A percentile compares a stretch with the other conserved stretches of the same genome.
Conservation (phyloP, 305 asterid genomes). For the Solanum hybrid region DNA sequence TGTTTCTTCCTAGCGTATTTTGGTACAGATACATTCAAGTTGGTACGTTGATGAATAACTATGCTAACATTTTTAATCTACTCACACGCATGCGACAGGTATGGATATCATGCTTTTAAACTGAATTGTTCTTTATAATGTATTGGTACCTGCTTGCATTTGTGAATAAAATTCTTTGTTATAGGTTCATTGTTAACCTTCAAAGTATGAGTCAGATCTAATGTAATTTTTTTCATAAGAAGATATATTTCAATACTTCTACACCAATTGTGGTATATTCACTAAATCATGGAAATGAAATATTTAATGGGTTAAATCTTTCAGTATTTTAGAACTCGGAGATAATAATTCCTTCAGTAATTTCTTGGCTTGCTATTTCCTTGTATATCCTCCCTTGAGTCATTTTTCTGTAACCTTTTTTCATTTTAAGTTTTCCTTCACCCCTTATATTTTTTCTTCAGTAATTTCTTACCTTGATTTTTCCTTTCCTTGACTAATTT, state of each 20-base stretch:
- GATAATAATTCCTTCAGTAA: background rate
- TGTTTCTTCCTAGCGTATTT: background rate
- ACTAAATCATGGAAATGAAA: background rate
- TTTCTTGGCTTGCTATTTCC: background rate
- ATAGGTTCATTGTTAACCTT: background rate
- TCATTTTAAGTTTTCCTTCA: no score
- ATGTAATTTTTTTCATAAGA: background rate
- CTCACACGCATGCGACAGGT: constrained; percentile 91
- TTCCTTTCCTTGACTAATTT: no score
- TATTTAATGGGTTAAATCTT: background rate
- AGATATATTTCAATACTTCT: background rate
- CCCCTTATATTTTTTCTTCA: no score
- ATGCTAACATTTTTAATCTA: constrained; percentile 88
- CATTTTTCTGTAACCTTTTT: background rate
- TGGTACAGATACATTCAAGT: constrained; percentile 60
- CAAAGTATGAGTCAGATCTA: background rate
- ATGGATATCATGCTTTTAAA: background rate
- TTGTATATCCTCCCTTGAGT: background rate
- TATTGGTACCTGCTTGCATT: background rate
- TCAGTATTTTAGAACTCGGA: background rate
- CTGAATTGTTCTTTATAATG: background rate
- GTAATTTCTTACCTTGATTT: no score
- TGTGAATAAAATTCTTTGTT: background rate
- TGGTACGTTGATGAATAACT: constrained; percentile 70
- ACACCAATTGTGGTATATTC: background rate